Evolutionary conservation across 352 stramenopile genomes (phyloP).

Genomic region (Phytophthora kernoviae): DNA sequence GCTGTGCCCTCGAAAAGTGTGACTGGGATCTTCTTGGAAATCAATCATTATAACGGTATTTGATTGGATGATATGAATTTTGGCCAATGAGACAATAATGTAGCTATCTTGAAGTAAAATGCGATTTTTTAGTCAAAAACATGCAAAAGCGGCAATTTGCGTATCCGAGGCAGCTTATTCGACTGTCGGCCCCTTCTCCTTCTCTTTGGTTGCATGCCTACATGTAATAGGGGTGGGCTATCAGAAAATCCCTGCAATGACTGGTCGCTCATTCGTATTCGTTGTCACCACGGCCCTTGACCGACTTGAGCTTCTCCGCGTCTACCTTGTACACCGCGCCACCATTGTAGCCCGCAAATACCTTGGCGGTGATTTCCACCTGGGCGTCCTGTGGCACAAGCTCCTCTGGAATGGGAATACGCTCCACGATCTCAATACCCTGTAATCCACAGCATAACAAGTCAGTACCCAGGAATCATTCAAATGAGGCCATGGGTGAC

Average conservation of each 20-base stretch:
- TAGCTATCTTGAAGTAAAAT: no score
- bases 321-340: constrained; percentile 94
- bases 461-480: constrained; percentile 9
- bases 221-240: constrained; percentile 8
- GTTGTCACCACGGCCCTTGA: constrained; percentile 89
- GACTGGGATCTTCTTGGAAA: constrained; percentile 30
- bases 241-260: constrained; percentile 2
- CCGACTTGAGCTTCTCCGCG: constrained; percentile 91
- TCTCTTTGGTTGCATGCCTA: constrained; percentile 10
- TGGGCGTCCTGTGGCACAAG: constrained; percentile 97
- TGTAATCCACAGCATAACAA: constrained; percentile 21
- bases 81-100: neutral
- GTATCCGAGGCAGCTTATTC: no score
- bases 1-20: constrained; percentile 1
- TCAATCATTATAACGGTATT: no score
- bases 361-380: constrained; percentile 99
- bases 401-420: constrained; percentile 97
- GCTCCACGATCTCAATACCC: constrained; percentile 98
- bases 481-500: neutral
- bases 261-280: constrained; percentile 51
- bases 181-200: neutral
- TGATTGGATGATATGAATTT: neutral
- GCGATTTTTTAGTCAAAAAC: constrained; percentile 11
- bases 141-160: constrained; percentile 3
- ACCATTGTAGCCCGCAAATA: constrained; percentile 89